phyloP scores from a whole-genome alignment of 305 asterid species.

The Fraxinus angustifolia region DNA sequence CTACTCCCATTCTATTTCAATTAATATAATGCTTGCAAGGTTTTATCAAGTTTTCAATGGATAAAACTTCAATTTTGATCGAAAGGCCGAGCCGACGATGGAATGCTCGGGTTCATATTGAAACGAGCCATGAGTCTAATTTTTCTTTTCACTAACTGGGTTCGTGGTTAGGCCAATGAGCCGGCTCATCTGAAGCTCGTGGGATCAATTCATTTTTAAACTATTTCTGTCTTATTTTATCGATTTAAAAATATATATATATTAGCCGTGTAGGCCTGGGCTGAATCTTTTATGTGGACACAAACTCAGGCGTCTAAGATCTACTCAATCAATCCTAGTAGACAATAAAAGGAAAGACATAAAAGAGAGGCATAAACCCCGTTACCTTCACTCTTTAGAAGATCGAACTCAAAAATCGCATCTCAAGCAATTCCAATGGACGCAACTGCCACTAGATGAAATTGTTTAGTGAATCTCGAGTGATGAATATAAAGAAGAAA shows the following conservation, averaged over 20 bases:
- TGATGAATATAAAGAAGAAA: not conserved
- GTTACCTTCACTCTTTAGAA: not conserved
- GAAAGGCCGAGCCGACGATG: not conserved
- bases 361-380: not conserved
- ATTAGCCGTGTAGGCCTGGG: not conserved
- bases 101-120: not conserved
- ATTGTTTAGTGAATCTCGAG: not conserved
- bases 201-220: not conserved
- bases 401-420: not conserved
- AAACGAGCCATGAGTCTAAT: not conserved
- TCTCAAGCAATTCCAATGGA: not conserved
- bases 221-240: not conserved
- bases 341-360: not conserved
- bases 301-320: not conserved
- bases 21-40: not conserved
- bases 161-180: not conserved
- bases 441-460: not conserved
- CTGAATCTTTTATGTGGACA: not conserved
- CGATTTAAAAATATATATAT: too few relatives aligned
- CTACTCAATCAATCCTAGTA: not conserved
- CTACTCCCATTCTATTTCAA: not conserved
- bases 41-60: not conserved
- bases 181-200: not conserved
- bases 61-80: not conserved
- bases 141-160: too few relatives aligned